phyloP scores from a whole-genome alignment of 169 alveolate genomes.

The Plasmodium coatneyi region DNA sequence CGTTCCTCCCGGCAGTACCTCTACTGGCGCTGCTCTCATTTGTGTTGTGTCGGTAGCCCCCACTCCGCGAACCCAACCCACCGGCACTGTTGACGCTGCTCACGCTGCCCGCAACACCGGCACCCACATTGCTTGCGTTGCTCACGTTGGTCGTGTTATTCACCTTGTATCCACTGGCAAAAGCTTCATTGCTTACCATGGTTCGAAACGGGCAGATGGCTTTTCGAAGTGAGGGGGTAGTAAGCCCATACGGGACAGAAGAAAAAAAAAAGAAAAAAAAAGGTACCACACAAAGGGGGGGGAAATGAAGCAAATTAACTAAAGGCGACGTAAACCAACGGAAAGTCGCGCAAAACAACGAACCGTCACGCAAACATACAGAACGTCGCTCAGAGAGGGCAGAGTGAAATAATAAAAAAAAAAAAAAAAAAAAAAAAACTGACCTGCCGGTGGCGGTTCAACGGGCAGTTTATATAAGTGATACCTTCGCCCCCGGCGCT shows the following conservation, averaged over 20 bases:
- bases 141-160: conserved; percentile 37
- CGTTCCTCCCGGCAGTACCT: not conserved
- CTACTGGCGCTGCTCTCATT: not conserved
- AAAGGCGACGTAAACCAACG: not conserved
- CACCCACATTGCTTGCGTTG: not conserved
- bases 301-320: not conserved
- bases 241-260: not conserved
- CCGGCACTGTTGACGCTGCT: not conserved
- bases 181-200: conserved; percentile 49
- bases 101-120: not conserved
- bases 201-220: not conserved
- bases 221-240: not conserved
- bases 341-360: not conserved
- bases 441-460: not conserved
- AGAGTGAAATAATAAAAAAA: not conserved
- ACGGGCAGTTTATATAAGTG: not conserved
- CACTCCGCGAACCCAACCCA: not conserved
- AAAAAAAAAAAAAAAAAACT: not conserved
- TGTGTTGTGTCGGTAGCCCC: not conserved
- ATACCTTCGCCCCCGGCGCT: not conserved
- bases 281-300: not conserved
- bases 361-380: not conserved
- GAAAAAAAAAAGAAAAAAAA: no score
- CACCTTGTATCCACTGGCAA: conserved; percentile 33
- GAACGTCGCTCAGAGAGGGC: not conserved